A percentile compares a stretch with the other conserved stretches of the same genome.
Conservation (phyloP, 1,139 yeast species). For the Pichia sp. region DNA sequence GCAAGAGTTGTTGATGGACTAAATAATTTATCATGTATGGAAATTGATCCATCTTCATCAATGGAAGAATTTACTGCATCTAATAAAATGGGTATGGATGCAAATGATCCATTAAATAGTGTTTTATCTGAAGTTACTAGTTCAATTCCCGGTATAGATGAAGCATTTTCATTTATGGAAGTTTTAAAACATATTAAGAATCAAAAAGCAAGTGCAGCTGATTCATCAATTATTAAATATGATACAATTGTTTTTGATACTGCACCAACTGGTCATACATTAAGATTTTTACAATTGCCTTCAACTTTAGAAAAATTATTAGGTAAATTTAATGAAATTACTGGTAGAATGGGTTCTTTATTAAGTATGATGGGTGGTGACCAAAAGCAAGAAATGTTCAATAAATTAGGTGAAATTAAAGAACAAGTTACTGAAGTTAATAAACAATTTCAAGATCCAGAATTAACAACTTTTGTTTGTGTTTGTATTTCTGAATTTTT, state of each 20-base stretch:
- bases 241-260: conserved; percentile 94
- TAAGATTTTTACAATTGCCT: conserved; percentile 90
- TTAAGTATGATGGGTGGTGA: conserved; percentile 62
- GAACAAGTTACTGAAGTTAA: conserved; percentile 81
- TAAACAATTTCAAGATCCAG: conserved; percentile 93
- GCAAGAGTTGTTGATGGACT: conserved; percentile 91
- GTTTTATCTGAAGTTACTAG: conserved; percentile 91
- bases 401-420: conserved; percentile 77
- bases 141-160: conserved; percentile 96
- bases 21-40: conserved; percentile 90
- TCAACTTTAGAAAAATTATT: conserved; percentile 82
- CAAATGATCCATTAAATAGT: conserved; percentile 56
- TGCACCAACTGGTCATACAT: conserved; percentile 97
- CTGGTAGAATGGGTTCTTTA: conserved; percentile 88
- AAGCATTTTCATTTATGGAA: conserved; percentile 95
- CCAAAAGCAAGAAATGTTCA: conserved; percentile 72
- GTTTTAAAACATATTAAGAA: conserved; percentile 92
- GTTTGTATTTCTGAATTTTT: conserved; percentile 96
- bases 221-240: conserved; percentile 41
- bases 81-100: conserved; percentile 34
- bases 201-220: conserved; percentile 44
- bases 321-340: conserved; percentile 78
- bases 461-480: conserved; percentile 91
- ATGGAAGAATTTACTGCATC: conserved; percentile 78
- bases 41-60: conserved; percentile 93